Percentiles rank a stretch among this genome's conserved stretches.
phyloP scores from a whole-genome alignment of 164 flowering plant genomes.

The Liquidambar formosana region DNA sequence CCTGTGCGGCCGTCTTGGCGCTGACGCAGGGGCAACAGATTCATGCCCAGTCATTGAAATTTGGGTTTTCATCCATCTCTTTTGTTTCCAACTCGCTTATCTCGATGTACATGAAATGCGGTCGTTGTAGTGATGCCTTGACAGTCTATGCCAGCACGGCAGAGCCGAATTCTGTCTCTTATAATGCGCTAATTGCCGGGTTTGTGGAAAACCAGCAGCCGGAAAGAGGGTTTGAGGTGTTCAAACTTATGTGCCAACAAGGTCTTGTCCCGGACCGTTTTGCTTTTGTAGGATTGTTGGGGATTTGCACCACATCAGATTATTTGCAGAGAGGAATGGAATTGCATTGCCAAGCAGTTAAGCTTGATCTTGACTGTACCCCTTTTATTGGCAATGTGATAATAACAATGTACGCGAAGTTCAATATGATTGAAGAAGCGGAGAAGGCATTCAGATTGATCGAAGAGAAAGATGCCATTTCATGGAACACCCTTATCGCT shows the following conservation, averaged over 20 bases:
- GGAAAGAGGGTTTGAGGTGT: conserved; percentile 47
- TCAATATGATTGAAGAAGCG: conserved; percentile 40
- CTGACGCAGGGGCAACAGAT: conserved; percentile 46
- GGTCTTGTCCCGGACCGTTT: conserved; percentile 60
- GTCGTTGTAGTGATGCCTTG: conserved; percentile 47
- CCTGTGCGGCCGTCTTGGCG: conserved; percentile 46
- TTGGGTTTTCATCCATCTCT: conserved; percentile 37
- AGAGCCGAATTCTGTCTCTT: conserved; percentile 44
- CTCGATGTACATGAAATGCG: conserved; percentile 62
- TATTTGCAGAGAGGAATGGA: conserved; percentile 35
- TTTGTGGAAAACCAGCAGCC: conserved; percentile 47
- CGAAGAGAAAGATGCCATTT: conserved; percentile 54
- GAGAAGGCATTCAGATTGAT: conserved; percentile 47
- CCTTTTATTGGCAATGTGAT: conserved; percentile 64
- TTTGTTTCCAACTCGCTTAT: conserved; percentile 74
- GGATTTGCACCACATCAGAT: conserved; percentile 28
- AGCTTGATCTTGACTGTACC: conserved; percentile 43
- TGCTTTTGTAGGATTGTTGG: conserved; percentile 53
- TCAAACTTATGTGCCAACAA: conserved; percentile 36
- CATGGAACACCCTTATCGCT: conserved; percentile 72
- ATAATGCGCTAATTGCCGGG: conserved; percentile 60
- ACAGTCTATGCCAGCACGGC: conserved; percentile 17
- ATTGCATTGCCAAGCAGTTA: conserved; percentile 54
- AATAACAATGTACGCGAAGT: conserved; percentile 59
- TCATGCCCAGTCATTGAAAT: conserved; percentile 53